phyloP scores from a whole-genome alignment of 352 stramenopile species.

The Phytophthora pinifolia region DNA sequence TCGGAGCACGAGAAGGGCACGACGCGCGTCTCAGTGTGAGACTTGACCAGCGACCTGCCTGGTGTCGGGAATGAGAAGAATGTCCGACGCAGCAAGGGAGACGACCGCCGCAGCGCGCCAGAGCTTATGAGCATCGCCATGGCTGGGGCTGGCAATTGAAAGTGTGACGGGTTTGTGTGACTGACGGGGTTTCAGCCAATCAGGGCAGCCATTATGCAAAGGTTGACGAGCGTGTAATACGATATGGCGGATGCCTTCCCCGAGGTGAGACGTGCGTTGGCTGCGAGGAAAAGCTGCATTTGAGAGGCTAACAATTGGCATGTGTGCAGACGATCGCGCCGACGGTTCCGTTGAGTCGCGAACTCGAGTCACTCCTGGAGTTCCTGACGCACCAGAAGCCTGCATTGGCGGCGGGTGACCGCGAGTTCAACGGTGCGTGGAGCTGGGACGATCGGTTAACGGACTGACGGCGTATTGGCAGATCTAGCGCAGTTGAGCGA shows the following conservation, averaged over 20 bases:
- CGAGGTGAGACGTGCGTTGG: slow-evolving; percentile 18
- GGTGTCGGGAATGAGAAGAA: slow-evolving; percentile 70
- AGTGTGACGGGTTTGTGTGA: slow-evolving; percentile 12
- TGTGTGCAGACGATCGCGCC: slow-evolving; percentile 51
- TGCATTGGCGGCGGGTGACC: slow-evolving; percentile 26
- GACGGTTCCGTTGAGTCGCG: slow-evolving; percentile 46
- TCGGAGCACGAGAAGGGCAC: slow-evolving; percentile 75
- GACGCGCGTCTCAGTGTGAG: slow-evolving; percentile 66
- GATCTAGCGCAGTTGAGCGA: slow-evolving; percentile 52
- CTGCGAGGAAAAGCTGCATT: neutral
- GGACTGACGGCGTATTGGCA: slow-evolving; percentile 13
- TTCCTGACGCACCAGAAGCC: slow-evolving; percentile 55
- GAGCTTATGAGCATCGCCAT: slow-evolving; percentile 31
- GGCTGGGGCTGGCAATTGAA: slow-evolving; percentile 1
- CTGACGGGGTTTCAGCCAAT: slow-evolving; percentile 20
- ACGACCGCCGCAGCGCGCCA: slow-evolving; percentile 40
- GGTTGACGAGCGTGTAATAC: no score
- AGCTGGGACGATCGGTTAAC: neutral
- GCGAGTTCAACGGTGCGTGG: slow-evolving; percentile 43
- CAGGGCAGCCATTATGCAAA: neutral
- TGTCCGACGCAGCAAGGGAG: slow-evolving; percentile 50
- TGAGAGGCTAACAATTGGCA: neutral
- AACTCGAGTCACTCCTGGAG: slow-evolving; percentile 58
- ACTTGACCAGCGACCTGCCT: slow-evolving; percentile 60
- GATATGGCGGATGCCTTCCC: slow-evolving; percentile 28